Evolutionary conservation across 2,329 filamentous ascomycete species (phyloP).

Genomic region (Chrysoporthe deuterocubensis): DNA sequence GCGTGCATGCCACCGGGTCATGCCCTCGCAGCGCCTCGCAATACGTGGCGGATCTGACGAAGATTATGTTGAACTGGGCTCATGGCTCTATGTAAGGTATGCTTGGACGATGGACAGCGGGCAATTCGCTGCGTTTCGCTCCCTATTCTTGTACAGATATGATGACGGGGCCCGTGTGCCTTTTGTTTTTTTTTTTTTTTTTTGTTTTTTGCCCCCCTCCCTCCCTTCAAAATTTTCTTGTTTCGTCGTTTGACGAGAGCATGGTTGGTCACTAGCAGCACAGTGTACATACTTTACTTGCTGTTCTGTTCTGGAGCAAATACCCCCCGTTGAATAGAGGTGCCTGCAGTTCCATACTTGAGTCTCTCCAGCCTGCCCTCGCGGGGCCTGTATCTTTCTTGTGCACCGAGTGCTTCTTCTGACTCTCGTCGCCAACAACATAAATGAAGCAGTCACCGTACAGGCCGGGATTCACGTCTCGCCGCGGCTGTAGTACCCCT

Average conservation of each 20-base stretch:
- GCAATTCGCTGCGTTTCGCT: not conserved
- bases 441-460: too few species aligned
- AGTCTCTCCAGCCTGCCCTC: not conserved
- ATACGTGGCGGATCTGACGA: not conserved
- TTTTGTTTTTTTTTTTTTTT: not conserved
- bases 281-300: not conserved
- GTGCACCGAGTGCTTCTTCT: not conserved
- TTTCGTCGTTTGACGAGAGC: not conserved
- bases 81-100: not conserved
- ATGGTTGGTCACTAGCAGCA: not conserved
- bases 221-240: not conserved
- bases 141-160: not conserved
- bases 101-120: slow-evolving; percentile 3
- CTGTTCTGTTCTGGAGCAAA: slow-evolving; percentile 17
- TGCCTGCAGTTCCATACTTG: slow-evolving; percentile 10
- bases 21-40: not conserved
- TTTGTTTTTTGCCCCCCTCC: not conserved
- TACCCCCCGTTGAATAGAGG: slow-evolving; percentile 27
- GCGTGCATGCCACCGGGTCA: not conserved
- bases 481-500: too few species aligned
- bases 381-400: not conserved
- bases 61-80: not conserved
- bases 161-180: not conserved
- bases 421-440: too few species aligned
- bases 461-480: too few species aligned